Conservation (phyloP, 345 rosid genomes). For the Populus tremula region DNA sequence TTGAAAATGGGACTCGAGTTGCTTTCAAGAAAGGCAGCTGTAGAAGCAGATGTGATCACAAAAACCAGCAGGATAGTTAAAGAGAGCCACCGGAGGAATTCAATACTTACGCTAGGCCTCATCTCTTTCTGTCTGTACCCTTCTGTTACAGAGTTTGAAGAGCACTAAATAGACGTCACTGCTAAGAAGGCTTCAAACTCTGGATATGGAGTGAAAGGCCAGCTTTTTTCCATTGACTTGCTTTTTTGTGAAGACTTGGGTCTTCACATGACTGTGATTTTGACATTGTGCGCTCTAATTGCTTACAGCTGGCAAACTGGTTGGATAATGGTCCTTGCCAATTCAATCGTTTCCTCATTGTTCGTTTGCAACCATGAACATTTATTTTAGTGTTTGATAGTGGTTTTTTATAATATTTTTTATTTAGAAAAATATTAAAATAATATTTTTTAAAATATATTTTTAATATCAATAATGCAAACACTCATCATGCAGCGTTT, state of each 20-base stretch:
- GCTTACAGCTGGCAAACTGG: neutral
- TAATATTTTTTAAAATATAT: too few species aligned
- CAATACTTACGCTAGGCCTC: neutral
- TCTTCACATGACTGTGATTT: too few species aligned
- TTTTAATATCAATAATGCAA: too few species aligned
- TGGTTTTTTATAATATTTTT: too few species aligned
- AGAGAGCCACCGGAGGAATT: neutral
- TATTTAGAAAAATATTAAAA: too few species aligned
- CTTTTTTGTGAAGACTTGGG: neutral
- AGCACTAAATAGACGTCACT: neutral
- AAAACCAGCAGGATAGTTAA: too few species aligned
- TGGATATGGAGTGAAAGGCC: neutral
- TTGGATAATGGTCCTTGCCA: neutral
- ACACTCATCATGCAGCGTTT: too few species aligned
- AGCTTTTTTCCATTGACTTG: neutral
- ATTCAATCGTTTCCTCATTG: too few species aligned
- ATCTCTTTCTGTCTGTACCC: neutral
- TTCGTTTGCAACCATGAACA: too few species aligned
- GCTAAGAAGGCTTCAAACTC: neutral
- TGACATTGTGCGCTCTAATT: too few species aligned
- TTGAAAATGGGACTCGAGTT: neutral
- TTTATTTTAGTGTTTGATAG: too few species aligned
- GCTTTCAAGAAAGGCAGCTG: neutral
- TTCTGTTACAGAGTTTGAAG: neutral
- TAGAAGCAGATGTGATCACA: neutral